Evolutionary conservation across 768 basidiomycete genomes (phyloP).

Genomic region (Leccinum variicolor): DNA sequence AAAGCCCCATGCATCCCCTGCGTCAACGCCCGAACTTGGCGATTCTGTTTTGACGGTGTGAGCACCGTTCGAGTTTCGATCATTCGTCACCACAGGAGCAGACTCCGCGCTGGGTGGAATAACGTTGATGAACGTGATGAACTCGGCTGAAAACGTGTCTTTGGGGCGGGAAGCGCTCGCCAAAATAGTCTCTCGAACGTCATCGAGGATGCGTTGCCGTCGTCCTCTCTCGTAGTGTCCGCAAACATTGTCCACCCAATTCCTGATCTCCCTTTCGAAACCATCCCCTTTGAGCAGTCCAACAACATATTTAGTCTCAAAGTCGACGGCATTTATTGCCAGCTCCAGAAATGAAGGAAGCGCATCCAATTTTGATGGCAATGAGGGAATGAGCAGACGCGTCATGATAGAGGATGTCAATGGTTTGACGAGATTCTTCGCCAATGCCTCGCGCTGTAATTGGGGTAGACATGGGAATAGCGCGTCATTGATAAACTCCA

Average conservation of each 20-base stretch:
- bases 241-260: slow-evolving; percentile 67
- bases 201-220: slow-evolving; percentile 61
- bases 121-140: slow-evolving; percentile 6
- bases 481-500: slow-evolving; percentile 60
- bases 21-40: slow-evolving; percentile 21
- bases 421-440: slow-evolving; percentile 58
- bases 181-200: slow-evolving; percentile 55
- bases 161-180: slow-evolving; percentile 14
- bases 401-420: slow-evolving; percentile 59
- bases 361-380: slow-evolving; percentile 60
- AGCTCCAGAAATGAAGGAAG: slow-evolving; percentile 63
- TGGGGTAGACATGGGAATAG: slow-evolving; percentile 57
- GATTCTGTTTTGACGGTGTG: slow-evolving; percentile 24
- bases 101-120: neutral
- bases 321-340: slow-evolving; percentile 53
- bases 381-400: slow-evolving; percentile 61
- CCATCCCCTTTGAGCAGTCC: slow-evolving; percentile 46
- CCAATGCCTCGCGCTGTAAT: slow-evolving; percentile 43
- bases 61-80: slow-evolving; percentile 47
- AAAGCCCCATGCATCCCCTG: slow-evolving; percentile 49
- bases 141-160: slow-evolving; percentile 27
- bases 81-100: slow-evolving; percentile 28
- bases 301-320: slow-evolving; percentile 59
- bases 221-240: slow-evolving; percentile 79
- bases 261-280: slow-evolving; percentile 52